Evolutionary conservation across 2,329 filamentous ascomycete genomes (phyloP), one percentile per base, ranked within the genome.

Genomic region (Exophiala aquamarina): DNA sequence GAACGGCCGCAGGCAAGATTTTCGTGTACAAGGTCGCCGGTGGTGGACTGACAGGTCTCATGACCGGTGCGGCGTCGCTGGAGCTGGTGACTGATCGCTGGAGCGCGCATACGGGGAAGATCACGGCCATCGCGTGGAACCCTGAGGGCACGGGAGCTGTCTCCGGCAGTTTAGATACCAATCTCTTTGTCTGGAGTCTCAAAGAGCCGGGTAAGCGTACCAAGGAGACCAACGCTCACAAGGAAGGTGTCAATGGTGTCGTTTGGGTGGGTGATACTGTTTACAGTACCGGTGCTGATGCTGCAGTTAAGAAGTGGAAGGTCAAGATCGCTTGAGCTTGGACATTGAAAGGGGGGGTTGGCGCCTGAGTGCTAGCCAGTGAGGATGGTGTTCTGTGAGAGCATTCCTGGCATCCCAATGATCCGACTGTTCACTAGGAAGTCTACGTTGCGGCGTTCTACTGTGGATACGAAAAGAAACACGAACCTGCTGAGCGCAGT

Each of bases 161-260:
- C 15, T 95, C 87, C 64, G 92, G 91, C 10, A 86, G 83, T 36
- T 72, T 98, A 40, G 93, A 98, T 66, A 96, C 92, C 0, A 90
- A 95, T 62, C 79, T 98, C 15, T 91, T 89, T 64, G 83, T 95
- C 21, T 98, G 93, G 89, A 95, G 89, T 65, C 69, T 96, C 46
- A 72, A 75, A 34, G 87, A 89, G 64, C 92, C 92, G 1, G 90
- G 89, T 2, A 87, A 87, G 68, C 80, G 92, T 58, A 80, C 94
- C 58, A 92, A 93, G 73, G 85, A 83, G 11, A 71, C 83, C 17
- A 95, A 95, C 63, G 90, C 92, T 40, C 93, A 98, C 72, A 96
- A 96, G 71, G 93, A 97, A 63, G 93, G 93, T 8, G 90, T 97
- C 14, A 89, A 86, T 58, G 92, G 88, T 13, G 86, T 97, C 13